Evolutionary conservation across 352 stramenopile genomes (phyloP).

Genomic region (Phytophthora meadii): DNA sequence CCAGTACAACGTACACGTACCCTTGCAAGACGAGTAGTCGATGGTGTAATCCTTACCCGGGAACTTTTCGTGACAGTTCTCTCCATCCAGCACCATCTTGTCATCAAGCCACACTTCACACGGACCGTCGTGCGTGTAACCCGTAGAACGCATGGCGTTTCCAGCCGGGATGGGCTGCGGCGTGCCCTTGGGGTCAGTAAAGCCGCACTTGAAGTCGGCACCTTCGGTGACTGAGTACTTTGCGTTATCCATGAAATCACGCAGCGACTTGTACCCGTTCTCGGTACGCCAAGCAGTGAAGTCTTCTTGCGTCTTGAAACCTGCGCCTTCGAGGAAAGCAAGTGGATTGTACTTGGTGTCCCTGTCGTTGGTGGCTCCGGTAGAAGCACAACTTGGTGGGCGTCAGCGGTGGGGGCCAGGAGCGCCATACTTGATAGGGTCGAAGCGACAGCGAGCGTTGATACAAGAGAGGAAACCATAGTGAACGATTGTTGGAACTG

Average conservation of each 20-base stretch:
- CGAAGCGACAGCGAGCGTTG: constrained; percentile 21
- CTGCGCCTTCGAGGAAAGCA: constrained; percentile 53
- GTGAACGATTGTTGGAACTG: neutral
- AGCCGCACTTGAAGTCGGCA: constrained; percentile 40
- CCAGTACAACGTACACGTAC: neutral
- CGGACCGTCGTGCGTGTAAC: constrained; percentile 1
- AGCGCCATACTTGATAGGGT: constrained; percentile 26
- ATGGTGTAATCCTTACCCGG: neutral
- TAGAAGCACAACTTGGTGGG: constrained; percentile 46
- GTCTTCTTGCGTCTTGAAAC: constrained; percentile 45
- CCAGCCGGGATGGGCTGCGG: constrained; percentile 43
- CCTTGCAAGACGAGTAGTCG: neutral
- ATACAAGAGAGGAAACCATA: constrained; percentile 25
- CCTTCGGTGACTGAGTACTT: constrained; percentile 36
- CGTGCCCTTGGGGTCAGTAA: constrained; percentile 29
- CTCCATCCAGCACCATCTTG: neutral
- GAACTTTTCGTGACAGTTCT: neutral
- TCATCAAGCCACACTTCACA: constrained; percentile 28
- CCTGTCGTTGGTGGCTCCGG: constrained; percentile 30
- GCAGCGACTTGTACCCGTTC: constrained; percentile 43
- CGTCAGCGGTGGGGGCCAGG: constrained; percentile 23
- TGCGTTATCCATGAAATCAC: constrained; percentile 21
- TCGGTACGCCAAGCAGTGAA: constrained; percentile 38
- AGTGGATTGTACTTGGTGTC: constrained; percentile 50
- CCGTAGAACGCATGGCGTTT: constrained; percentile 28